Percentiles rank a stretch among this genome's conserved stretches.
Conservation (phyloP, 352 stramenopile species). For the Phytophthora hibernalis region DNA sequence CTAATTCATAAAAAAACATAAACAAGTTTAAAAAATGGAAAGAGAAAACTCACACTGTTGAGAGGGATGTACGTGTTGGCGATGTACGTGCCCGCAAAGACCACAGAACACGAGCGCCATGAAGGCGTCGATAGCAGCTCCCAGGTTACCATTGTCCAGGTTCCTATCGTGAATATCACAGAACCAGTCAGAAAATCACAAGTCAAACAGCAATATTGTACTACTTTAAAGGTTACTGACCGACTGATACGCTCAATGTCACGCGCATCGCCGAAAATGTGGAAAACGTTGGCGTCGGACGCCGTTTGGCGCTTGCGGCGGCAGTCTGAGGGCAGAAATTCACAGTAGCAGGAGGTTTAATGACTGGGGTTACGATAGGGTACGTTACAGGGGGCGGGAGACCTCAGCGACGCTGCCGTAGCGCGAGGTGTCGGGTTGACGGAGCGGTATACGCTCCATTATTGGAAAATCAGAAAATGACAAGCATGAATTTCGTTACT, state of each 20-base stretch:
- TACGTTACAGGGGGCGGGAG: neutral
- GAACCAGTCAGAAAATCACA: neutral
- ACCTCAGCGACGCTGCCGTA: constrained; percentile 45
- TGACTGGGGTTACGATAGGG: neutral
- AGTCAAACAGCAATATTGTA: neutral
- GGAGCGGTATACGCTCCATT: constrained; percentile 50
- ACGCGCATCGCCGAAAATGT: constrained; percentile 34
- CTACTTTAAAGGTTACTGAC: constrained; percentile 18
- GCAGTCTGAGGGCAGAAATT: constrained; percentile 13
- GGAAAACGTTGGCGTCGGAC: constrained; percentile 19
- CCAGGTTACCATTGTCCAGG: constrained; percentile 83
- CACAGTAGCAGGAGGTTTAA: neutral
- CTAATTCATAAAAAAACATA: neutral
- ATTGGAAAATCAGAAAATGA: constrained; percentile 1
- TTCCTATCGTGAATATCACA: constrained; percentile 43
- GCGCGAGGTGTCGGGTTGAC: constrained; percentile 29
- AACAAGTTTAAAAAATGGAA: neutral
- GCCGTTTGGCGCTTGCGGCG: constrained; percentile 22
- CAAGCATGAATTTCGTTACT: too few species aligned
- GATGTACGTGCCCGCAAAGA: constrained; percentile 78
- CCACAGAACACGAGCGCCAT: constrained; percentile 62
- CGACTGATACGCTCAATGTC: constrained; percentile 49
- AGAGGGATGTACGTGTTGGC: constrained; percentile 78
- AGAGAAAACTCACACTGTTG: constrained; percentile 48
- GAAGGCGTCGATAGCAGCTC: constrained; percentile 65